phyloP scores from a whole-genome alignment of 441 rosid genomes.

The Adansonia grandidieri region DNA sequence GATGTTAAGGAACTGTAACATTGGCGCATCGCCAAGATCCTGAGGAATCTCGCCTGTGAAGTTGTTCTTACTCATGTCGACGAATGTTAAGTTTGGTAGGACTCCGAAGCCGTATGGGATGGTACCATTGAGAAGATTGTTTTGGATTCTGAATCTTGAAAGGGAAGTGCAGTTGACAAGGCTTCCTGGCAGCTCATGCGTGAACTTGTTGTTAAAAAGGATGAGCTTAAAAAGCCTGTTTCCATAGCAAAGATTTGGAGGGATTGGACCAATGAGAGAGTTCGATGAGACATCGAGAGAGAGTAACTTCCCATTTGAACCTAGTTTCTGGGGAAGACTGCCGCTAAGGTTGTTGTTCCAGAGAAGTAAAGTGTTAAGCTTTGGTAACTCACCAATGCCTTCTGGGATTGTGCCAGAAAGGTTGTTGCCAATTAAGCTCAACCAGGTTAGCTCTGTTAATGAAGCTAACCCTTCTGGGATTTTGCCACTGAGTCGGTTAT shows the following conservation, averaged over 20 bases:
- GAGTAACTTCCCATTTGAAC: conserved; percentile 71
- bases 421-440: conserved; percentile 64
- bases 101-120: conserved; percentile 76
- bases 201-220: conserved; percentile 78
- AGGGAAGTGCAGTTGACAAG: conserved; percentile 66
- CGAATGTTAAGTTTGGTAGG: conserved; percentile 59
- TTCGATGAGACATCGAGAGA: conserved; percentile 79
- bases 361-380: conserved; percentile 56
- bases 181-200: conserved; percentile 52
- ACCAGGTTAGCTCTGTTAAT: conserved; percentile 55
- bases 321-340: conserved; percentile 72
- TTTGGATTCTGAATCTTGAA: conserved; percentile 64
- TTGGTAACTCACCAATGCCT: conserved; percentile 64
- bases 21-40: conserved; percentile 65
- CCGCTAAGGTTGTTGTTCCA: conserved; percentile 84
- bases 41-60: conserved; percentile 65
- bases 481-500: conserved; percentile 65
- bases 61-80: conserved; percentile 73
- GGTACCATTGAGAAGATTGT: conserved; percentile 67
- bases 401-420: conserved; percentile 66
- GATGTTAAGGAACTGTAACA: conserved; percentile 71
- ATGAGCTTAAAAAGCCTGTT: conserved; percentile 77
- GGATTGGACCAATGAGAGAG: conserved; percentile 72
- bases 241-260: conserved; percentile 73
- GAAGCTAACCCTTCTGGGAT: conserved; percentile 62